A percentile compares a stretch with the other conserved stretches of the same genome.
Conservation (phyloP, 75 land plant species). For the Pinus taeda region DNA sequence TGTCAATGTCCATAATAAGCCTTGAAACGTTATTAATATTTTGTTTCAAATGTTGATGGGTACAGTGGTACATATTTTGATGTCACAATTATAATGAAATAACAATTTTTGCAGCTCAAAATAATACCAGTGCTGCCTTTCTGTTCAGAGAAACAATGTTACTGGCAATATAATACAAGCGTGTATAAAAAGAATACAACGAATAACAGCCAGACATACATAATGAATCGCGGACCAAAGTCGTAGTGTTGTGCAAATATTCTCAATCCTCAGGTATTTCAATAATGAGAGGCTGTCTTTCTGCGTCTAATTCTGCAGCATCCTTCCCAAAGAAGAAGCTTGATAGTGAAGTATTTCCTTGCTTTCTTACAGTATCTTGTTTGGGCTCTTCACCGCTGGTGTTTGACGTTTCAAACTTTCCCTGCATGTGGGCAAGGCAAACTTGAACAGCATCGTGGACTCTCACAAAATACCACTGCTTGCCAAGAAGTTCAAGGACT, state of each 20-base stretch:
- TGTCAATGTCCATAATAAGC: no score
- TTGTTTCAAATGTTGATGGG: no score
- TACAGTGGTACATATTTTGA: no score
- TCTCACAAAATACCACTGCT: conserved; percentile 92
- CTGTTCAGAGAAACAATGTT: no score
- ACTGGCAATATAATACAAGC: no score
- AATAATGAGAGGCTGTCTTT: conserved; percentile 1
- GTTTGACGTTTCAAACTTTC: background rate
- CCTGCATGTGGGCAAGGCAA: conserved; percentile 72
- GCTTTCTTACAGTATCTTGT: conserved; percentile 9
- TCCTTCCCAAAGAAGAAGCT: background rate
- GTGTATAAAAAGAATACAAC: background rate
- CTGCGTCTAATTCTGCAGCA: background rate
- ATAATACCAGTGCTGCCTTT: no score
- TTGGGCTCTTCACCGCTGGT: conserved; percentile 2
- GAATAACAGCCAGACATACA: background rate
- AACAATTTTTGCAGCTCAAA: no score
- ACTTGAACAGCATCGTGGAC: conserved; percentile 97
- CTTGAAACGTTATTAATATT: no score
- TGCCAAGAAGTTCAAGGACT: conserved; percentile 75
- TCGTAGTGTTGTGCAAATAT: background rate
- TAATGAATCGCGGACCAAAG: background rate
- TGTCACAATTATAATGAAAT: no score
- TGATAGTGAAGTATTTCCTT: background rate
- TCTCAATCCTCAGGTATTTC: background rate